Evolutionary conservation across 768 basidiomycete genomes (phyloP), one percentile per base, ranked within the genome.

Genomic region (Boletellus ananas): DNA sequence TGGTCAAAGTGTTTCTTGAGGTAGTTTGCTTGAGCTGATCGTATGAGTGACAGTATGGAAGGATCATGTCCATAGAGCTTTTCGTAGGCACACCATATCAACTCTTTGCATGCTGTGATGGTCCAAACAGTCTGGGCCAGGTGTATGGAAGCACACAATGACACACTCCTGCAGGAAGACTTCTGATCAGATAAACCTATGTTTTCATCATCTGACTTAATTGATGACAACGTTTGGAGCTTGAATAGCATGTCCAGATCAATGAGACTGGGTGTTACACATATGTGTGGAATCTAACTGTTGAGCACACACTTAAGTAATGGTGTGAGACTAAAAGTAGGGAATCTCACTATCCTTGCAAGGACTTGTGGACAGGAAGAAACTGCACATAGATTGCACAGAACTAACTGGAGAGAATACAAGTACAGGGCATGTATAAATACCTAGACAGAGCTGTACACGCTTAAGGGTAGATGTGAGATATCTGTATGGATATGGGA

Each of bases 31-130:
- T 66, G 63, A 8, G 70, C 70, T 12, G 72, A 68, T 45, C 70
- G 62, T 41, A 76, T 67, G 42, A 72, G 56, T 6, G 63, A 68
- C 21, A 69, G 68, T 17, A 72, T 65, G 34, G 72, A 69, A 8
- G 67, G 59, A 23, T 72, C 72, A 36, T 72, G 75, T 2, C 66
- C 63, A 35, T 66, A 69, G 0, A 85, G 63, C 46, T 68, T 70
- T 39, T 77, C 67, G 61, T 87, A 89, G 62, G 83, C 82, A 17
- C 67, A 64, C 79, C 79, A 85, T 35, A 90, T 79, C 17, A 82
- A 79, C 35, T 85, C 84, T 58, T 86, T 86, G 70, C 85, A 89
- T 14, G 75, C 79, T 21, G 65, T 59, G 21, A 88, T 74, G 17
- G 77, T 78, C 25, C 72, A 74, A 9, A 88, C 77, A 23, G 71